Conservation (phyloP, 768 basidiomycete genomes). For the Chiua virens region DNA sequence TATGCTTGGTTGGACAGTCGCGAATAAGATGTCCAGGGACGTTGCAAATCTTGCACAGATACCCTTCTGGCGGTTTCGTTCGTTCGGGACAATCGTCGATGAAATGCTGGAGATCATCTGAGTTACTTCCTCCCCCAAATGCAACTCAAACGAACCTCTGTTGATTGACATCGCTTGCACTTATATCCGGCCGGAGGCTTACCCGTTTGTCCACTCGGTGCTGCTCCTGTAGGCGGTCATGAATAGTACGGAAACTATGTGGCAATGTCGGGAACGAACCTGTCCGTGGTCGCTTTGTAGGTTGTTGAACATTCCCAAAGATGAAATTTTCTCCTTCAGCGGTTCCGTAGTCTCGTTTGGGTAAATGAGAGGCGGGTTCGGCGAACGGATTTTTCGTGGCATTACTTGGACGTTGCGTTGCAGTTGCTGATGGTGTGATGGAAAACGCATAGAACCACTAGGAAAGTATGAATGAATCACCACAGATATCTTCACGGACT, state of each 20-base stretch:
- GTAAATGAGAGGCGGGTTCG: constrained; percentile 34
- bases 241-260: neutral
- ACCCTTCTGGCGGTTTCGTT: constrained; percentile 75
- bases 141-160: constrained; percentile 51
- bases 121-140: neutral
- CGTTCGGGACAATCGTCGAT: constrained; percentile 76
- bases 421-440: constrained; percentile 56
- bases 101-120: constrained; percentile 54
- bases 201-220: constrained; percentile 41
- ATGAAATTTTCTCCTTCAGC: constrained; percentile 61
- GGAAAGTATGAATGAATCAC: constrained; percentile 3
- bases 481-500: neutral
- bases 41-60: constrained; percentile 85
- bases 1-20: constrained; percentile 82
- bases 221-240: constrained; percentile 8
- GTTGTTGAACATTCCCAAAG: constrained; percentile 61
- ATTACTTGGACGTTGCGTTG: constrained; percentile 54
- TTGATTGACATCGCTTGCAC: constrained; percentile 74
- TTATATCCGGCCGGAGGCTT: constrained; percentile 73
- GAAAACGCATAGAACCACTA: constrained; percentile 99
- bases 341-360: constrained; percentile 56
- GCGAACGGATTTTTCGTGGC: constrained; percentile 71
- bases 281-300: constrained; percentile 55
- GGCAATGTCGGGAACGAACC: constrained; percentile 37
- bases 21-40: constrained; percentile 86